A percentile compares a stretch with the other conserved stretches of the same genome.
Conservation (phyloP, 768 basidiomycete species). For the Gloeopeniophorella convolvens region DNA sequence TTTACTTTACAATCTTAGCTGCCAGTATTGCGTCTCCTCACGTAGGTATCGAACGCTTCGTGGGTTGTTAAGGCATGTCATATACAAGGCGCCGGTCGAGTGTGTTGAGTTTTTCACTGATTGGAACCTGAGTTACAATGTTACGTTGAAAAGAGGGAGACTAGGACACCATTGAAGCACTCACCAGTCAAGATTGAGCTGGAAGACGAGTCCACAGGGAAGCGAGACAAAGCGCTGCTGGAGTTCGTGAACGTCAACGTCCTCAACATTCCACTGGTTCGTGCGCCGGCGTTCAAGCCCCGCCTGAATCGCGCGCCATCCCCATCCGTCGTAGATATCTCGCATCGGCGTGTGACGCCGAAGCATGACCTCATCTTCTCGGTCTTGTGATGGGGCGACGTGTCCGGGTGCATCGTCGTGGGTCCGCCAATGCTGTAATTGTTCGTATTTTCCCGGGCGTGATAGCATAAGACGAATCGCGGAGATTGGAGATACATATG, state of each 20-base stretch:
- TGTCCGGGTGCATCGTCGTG: constrained; percentile 18
- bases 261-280: constrained; percentile 19
- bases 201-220: constrained; percentile 21
- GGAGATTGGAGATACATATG: constrained; percentile 19
- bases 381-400: constrained; percentile 7
- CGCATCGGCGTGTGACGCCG: constrained; percentile 15
- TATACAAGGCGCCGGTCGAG: constrained; percentile 26
- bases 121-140: constrained; percentile 25
- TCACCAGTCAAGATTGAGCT: constrained; percentile 26
- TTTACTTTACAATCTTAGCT: no score
- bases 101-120: constrained; percentile 13
- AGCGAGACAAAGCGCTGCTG: constrained; percentile 24
- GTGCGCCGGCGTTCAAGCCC: constrained; percentile 19
- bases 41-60: constrained; percentile 17
- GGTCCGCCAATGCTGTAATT: constrained; percentile 25
- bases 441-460: constrained; percentile 23
- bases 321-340: constrained; percentile 27
- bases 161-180: neutral
- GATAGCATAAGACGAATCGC: constrained; percentile 20
- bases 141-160: neutral
- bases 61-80: constrained; percentile 23
- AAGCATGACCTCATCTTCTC: constrained; percentile 10
- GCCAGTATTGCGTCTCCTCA: constrained; percentile 27
- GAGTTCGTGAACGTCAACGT: constrained; percentile 21
- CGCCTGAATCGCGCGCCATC: constrained; percentile 24